Base-by-base conservation (phyloP, 2,329 filamentous ascomycete species). In the Clarireedia paspali region DNA sequence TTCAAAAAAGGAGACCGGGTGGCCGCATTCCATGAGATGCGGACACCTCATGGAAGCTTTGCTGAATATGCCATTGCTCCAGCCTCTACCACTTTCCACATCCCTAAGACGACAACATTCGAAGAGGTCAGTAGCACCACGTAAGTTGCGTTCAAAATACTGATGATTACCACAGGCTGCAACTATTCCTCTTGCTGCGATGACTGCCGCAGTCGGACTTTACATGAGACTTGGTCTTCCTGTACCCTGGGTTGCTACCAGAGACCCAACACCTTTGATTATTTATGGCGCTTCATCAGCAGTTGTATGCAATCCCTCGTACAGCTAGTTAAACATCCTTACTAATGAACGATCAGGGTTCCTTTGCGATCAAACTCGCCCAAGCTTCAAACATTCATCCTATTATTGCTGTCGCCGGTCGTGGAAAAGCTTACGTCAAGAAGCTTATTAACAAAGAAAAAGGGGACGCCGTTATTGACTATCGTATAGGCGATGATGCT, bases 21-120 rank as follows among this genome's bases (percentile, higher is more conserved):
- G 24, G 74, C 73, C 0, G 74, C 73, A 0, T 77, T 77, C 51
- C 76, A 78, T 55, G 70, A 80, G 59, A 83, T 85, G 74, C 62
- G 68, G 45, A 69, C 70, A 0, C 71, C 75, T 0, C 65, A 74
- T 38, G 83, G 83, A 2, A 75, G 73, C 6, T 87, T 77, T 58
- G 83, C 82, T 3, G 82, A 85, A 63, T 86, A 85, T 60, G 78
- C 81, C 2, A 68, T 85, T 10, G 76, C 77, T 0, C 77, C 73
- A 68, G 73, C 75, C 36, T 73, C 79, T 62, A 80, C 80, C 0
- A 83, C 81, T 0, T 83, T 84, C 63, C 64, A 68, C 51, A 54
- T 67, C 1, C 65, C 64, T 36, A 60, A 63, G 45, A 66, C 67
- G 34, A 65, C 60, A 14, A 60, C 60, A 30, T 68, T 67, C 50